Conservation (phyloP, 805 yeast genomes). For the Candida silvicultrix region DNA sequence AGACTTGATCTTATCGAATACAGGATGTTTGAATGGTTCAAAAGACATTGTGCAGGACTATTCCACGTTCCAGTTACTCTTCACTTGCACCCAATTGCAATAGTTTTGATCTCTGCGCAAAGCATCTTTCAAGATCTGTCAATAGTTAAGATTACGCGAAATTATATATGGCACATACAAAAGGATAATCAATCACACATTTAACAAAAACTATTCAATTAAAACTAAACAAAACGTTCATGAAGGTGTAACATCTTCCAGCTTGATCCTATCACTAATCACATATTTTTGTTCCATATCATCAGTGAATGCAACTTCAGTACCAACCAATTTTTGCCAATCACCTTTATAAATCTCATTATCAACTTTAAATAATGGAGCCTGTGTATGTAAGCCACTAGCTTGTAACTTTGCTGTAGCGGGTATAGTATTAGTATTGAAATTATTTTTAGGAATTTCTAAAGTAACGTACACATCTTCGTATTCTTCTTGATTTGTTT, state of each 20-base stretch:
- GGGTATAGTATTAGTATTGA: conserved; percentile 25
- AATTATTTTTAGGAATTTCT: conserved; percentile 37
- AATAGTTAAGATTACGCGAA: neutral
- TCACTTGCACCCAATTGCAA: too few relatives aligned
- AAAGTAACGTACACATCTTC: conserved; percentile 49
- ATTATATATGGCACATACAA: too few relatives aligned
- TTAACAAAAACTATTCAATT: too few relatives aligned
- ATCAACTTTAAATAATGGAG: conserved; percentile 54
- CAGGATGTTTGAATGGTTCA: conserved; percentile 24
- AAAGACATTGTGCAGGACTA: conserved; percentile 1
- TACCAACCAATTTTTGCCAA: conserved; percentile 78
- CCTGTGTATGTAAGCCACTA: conserved; percentile 47
- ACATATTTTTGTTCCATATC: conserved; percentile 15
- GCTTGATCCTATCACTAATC: conserved; percentile 13
- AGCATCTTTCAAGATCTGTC: too few relatives aligned
- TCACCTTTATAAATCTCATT: conserved; percentile 60
- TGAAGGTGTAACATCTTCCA: conserved; percentile 19
- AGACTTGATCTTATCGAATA: conserved; percentile 17
- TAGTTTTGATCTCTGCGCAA: too few relatives aligned
- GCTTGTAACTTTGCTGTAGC: conserved; percentile 41
- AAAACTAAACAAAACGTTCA: too few relatives aligned
- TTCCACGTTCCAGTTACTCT: neutral
- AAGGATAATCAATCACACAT: too few relatives aligned
- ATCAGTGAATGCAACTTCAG: conserved; percentile 44
- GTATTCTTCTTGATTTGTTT: conserved; percentile 25